Evolutionary conservation across 768 basidiomycete species (phyloP), one percentile per base, ranked within the genome.

Genomic region (Tubosaeta sp.): DNA sequence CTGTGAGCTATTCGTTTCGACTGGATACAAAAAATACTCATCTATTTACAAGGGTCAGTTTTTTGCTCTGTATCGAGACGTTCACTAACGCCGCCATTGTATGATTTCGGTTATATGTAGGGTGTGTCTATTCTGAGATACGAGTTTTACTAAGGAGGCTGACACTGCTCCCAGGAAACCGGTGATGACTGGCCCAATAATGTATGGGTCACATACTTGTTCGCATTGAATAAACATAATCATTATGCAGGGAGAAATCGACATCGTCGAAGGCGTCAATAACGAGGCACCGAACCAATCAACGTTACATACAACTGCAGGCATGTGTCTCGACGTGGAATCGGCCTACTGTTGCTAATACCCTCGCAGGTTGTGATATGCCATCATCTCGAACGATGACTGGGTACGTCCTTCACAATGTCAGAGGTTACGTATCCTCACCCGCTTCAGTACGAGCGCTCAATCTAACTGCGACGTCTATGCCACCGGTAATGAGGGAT

Each of bases 251-350:
- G 65, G 68, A 1, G 66, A 67, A 52, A 54, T 67, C 3, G 69
- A 70, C 51, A 69, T 70, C 12, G 14, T 70, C 2, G 69, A 71
- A 35, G 70, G 70, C 7, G 66, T 67, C 48, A 71, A 71, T 38
- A 31, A 60, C 44, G 14, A 47, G n/a, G 14, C 35, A 4, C 67
- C 70, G 2, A 66, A 71, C 43, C 54, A 56, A 19, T 59, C 63
- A 11, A 68, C 64, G n/a, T 45, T 73, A 13, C 70, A 71, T 45
- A 68, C 61, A 1, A 57, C 25, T 41, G 43, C 57, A 6, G 40
- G 59, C 65, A 36, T 19, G 61, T 61, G 30, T 32, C 21, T 25
- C 27, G 27, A 14, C 8, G 10, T 11, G 18, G 8, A n/a, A 14
- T 32, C 12, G 1, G 12, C 6, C 10, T 11, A 8, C 29, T 13